Conservation (phyloP, 208 protist genomes). For the Zelonia costaricensis region DNA sequence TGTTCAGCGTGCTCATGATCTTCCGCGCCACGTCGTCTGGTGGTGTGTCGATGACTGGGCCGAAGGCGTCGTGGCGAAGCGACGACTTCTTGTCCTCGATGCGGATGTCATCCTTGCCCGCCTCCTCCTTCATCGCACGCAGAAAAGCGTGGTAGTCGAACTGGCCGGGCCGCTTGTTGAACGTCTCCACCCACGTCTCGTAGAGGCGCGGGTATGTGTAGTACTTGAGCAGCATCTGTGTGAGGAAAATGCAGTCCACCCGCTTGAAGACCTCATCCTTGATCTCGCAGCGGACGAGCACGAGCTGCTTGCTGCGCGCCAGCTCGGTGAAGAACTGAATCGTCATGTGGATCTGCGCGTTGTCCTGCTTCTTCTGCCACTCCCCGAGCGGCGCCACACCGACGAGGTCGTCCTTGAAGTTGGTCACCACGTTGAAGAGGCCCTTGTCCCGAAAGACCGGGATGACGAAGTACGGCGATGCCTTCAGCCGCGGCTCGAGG, state of each 20-base stretch:
- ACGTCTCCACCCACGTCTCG: constrained; percentile 89
- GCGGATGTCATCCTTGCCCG: constrained; percentile 75
- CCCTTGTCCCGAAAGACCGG: constrained; percentile 91
- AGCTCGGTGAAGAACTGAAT: constrained; percentile 94
- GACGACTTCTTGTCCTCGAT: constrained; percentile 88
- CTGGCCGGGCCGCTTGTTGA: constrained; percentile 81
- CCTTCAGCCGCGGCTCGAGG: constrained; percentile 75
- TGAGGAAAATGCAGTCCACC: constrained; percentile 87
- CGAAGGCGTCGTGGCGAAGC: constrained; percentile 70
- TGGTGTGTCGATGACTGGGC: constrained; percentile 85
- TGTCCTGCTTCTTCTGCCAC: constrained; percentile 90
- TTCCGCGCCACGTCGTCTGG: constrained; percentile 70
- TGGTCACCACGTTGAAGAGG: constrained; percentile 92
- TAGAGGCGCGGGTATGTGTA: constrained; percentile 87
- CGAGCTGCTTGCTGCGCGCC: constrained; percentile 76
- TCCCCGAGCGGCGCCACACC: constrained; percentile 86
- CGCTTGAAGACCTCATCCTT: constrained; percentile 91
- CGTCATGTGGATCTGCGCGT: constrained; percentile 89
- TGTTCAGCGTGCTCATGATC: constrained; percentile 65
- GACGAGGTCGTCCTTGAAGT: constrained; percentile 87
- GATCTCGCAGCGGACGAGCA: constrained; percentile 91
- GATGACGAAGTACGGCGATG: constrained; percentile 91
- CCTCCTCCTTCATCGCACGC: constrained; percentile 91
- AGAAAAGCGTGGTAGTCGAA: constrained; percentile 92
- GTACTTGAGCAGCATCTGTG: constrained; percentile 92